phyloP scores from a whole-genome alignment of 169 alveolate species.

The Neospora caninum region DNA sequence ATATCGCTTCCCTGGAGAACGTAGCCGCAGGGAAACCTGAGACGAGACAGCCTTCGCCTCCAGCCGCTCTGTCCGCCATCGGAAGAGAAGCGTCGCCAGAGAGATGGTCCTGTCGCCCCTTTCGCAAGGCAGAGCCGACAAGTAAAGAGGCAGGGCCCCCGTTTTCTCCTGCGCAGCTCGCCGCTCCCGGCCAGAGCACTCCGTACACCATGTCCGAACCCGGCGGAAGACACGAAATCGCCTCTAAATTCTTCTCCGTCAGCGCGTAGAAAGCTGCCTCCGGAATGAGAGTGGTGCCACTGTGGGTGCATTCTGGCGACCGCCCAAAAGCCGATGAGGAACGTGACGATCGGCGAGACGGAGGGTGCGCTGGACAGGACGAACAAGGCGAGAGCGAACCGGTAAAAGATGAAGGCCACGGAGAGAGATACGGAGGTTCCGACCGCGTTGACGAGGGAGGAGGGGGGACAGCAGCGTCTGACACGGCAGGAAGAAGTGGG shows the following conservation, averaged over 20 bases:
- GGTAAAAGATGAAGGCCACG: constrained; percentile 9
- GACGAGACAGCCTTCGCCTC: background rate
- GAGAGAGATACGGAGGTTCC: constrained; percentile 15
- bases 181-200: background rate
- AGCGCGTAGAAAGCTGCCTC: background rate
- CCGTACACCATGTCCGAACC: background rate
- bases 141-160: background rate
- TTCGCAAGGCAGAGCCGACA: background rate
- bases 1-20: background rate
- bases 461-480: background rate
- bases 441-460: constrained; percentile 16
- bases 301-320: background rate
- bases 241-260: background rate
- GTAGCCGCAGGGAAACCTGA: background rate
- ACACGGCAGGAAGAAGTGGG: background rate
- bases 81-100: background rate
- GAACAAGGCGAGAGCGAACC: background rate
- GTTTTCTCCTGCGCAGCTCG: background rate
- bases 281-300: background rate
- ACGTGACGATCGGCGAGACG: background rate
- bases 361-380: constrained; percentile 14
- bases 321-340: background rate
- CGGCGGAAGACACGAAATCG: background rate
- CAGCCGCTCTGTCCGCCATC: background rate
- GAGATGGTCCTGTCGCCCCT: background rate